Conservation (phyloP, 2,329 filamentous ascomycete species). For the Penicillium brasilianum region DNA sequence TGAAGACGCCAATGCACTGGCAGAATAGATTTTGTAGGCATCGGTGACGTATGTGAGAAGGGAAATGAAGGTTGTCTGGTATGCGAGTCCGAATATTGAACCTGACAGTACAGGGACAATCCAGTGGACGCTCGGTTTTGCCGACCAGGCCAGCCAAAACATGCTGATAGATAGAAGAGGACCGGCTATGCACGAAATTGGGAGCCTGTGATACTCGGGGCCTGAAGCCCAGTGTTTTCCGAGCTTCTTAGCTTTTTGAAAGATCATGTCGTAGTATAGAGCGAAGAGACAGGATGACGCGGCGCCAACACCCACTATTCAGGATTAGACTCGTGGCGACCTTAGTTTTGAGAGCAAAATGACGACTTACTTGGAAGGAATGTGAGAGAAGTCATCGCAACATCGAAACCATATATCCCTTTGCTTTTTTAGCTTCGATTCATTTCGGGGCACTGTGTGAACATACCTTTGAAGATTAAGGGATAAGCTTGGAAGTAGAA, state of each 20-base stretch:
- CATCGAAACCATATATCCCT: slow-evolving; percentile 65
- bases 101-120: slow-evolving; percentile 65
- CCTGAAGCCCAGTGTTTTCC: slow-evolving; percentile 61
- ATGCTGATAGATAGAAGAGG: slow-evolving; percentile 60
- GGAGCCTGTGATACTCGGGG: slow-evolving; percentile 69
- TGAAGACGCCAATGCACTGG: slow-evolving; percentile 60
- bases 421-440: not conserved
- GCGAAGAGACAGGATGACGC: slow-evolving; percentile 65
- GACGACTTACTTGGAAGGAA: slow-evolving; percentile 63
- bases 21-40: slow-evolving; percentile 69
- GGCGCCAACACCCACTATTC: slow-evolving; percentile 64
- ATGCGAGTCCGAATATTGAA: slow-evolving; percentile 65
- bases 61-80: slow-evolving; percentile 67
- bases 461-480: slow-evolving; percentile 64
- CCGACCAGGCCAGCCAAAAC: slow-evolving; percentile 66
- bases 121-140: slow-evolving; percentile 56
- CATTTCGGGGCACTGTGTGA: fast-evolving
- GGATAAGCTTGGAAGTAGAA: slow-evolving; percentile 80
- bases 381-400: slow-evolving; percentile 68
- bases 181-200: slow-evolving; percentile 72
- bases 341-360: too few species aligned
- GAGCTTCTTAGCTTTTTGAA: slow-evolving; percentile 57
- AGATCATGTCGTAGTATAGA: slow-evolving; percentile 66
- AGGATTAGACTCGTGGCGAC: slow-evolving; percentile 1
- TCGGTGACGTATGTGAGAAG: slow-evolving; percentile 69